These are phyloP conservation scores for Selaginella tamariscina DNA, from an alignment of 75 land plant genomes.

Conservation along the genomic window DNA sequence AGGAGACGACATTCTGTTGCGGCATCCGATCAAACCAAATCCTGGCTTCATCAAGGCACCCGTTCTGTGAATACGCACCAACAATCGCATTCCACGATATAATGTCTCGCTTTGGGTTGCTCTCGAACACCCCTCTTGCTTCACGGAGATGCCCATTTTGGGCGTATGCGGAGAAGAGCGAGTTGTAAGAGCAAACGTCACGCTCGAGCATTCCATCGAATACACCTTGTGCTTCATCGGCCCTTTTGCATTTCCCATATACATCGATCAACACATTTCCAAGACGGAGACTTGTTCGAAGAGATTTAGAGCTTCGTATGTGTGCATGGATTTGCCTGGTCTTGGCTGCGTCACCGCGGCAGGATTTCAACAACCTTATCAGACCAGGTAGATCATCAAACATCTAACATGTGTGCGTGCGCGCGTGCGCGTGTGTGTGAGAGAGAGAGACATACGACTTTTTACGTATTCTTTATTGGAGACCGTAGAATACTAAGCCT, in stretches of 20 bases:
- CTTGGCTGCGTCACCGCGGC: background rate
- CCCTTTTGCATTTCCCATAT: background rate
- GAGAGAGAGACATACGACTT: too few relatives aligned
- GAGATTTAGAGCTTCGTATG: background rate
- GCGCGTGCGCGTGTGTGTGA: too few relatives aligned
- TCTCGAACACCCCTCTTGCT: background rate
- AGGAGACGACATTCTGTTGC: background rate
- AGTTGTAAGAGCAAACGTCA: background rate
- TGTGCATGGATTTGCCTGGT: background rate
- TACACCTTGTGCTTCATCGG: background rate
- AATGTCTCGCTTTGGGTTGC: background rate
- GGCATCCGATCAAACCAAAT: background rate
- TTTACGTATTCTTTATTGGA: constrained; percentile 47
- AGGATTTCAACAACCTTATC: background rate
- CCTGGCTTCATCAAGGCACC: background rate
- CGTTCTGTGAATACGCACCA: background rate
- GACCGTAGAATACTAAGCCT: constrained; percentile 75
- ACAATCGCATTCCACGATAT: background rate
- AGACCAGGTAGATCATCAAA: background rate
- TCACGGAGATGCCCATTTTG: background rate
- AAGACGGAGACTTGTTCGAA: background rate
- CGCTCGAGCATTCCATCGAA: background rate
- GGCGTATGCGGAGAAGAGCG: background rate
- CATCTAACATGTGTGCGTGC: too few relatives aligned
- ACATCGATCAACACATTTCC: background rate